Evolutionary conservation across 352 stramenopile species (phyloP), one percentile per base, ranked within the genome.

Genomic region (Globisporangium perplexum): DNA sequence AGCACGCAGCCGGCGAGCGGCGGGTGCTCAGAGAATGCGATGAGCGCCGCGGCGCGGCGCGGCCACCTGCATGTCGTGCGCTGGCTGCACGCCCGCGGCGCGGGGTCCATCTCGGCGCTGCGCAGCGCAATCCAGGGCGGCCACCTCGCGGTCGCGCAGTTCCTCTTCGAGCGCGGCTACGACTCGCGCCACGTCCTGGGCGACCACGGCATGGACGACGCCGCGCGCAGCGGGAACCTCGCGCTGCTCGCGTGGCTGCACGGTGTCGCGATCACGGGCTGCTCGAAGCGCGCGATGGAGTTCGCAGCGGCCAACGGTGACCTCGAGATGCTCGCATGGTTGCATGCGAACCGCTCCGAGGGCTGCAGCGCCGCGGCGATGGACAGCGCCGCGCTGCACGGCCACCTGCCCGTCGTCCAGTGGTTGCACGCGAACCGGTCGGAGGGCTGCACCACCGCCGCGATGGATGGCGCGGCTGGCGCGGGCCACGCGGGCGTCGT

Each of bases 121-220:
- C 31, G 39, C 18, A 44, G 24, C 14, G 53, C 53, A 23, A 39
- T 47, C 18, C 31, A 22, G 11, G 35, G 48, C 1, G 53, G 53
- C 7, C 28, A 62, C 26, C 26, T 62, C 22, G 48, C 58, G 41
- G 39, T 62, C 24, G 48, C 23, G 4, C 23, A 51, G 47, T 62
- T 43, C 30, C 47, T 62, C 28, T 53, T 57, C 12, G 55, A 58
- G 24, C 39, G 60, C 26, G 33, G 56, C 35, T 28, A 41, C 23
- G 56, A 53, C 47, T 28, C 47, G 47, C 20, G 30, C 20, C 47
- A 53, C 47, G 15, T 57, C 39, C 20, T 38, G 8, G 24, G 48
- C 23, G 24, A 59, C 28, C 20, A 53, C 20, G 50, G 44, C 15
- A 45, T 62, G 20, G 42, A 60, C 22, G 33, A 41, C 8, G 54